Base-by-base conservation (phyloP, 2,329 filamentous ascomycete species). In the Ophiostoma piceae region DNA sequence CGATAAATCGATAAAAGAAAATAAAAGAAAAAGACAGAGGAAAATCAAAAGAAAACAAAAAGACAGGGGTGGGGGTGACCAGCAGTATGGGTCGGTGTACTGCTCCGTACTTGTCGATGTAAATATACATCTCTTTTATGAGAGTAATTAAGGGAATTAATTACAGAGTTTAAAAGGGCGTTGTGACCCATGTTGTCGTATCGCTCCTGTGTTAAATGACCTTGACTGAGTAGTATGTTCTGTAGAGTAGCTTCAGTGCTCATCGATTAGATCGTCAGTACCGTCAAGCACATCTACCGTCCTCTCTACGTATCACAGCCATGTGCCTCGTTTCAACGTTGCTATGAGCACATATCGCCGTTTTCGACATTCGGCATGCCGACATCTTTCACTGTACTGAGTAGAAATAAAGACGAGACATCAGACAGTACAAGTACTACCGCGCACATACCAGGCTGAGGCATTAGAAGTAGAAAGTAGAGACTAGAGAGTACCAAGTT, bases 71-170 rank as follows among this genome's bases (percentile, higher is more conserved):
- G 57, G 51, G 47, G 51, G 57, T 32, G 57, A 62, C 57, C 57
- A 62, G 57, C 22, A 8, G 57, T 32, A 62, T 62, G 57, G 57
- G 57, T 62, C 57, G 57, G 57, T 62, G 57, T 62, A 19, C 43
- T 47, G 6, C 51, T 57, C n/a, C 16, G 43, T 47, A n/a, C 43
- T 47, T 47, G 43, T 47, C 43, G 16, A 57, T 57, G 51, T 26
- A 26, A 57, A 57, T 57, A 57, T 57, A 47, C 16, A 47, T 47
- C 11, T 19, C 16, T 7, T 47, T 47, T 47, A n/a, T n/a, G 16
- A n/a, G 43, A n/a, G 43, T 47, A 19, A n/a, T n/a, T 43, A 16
- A 35, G 7, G 43, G 16, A 19, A n/a, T n/a, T 47, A 19, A 47
- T 47, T 47, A n/a, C 16, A 47, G 43, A n/a, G 43, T 47, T 7